Base-by-base conservation (phyloP, 176 grass and related monocot genomes). In the Zea luxurians region DNA sequence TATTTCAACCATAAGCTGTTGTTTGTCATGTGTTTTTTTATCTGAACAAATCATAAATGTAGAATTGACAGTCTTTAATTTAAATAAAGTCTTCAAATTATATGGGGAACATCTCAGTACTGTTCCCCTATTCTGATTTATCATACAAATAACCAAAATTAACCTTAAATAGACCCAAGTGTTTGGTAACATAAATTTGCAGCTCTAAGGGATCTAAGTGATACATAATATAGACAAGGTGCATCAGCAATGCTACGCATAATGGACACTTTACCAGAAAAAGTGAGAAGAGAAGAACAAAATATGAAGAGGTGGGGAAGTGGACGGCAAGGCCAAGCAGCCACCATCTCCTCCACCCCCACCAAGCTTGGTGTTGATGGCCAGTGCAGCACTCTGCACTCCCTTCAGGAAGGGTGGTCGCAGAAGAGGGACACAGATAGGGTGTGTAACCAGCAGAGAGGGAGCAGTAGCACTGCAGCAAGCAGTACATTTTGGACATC, bases 31-130 rank as follows among this genome's bases (percentile, higher is more conserved):
- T 47, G 42, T 42, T 69, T 54, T 20, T 20, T 80, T 4, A 69
- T 68, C 27, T 61, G 73, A 83, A 57, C 7, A 55, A 55, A 55
- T 55, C 6, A 83, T 76, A 45, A 11, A 60, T 76, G 50, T 27
- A 76, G 43, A 27, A 47, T 21, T 13, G 42, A 27, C 42, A 6
- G 64, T 67, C 64, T 20, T 68, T 13, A 21, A 37, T 40, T 6
- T 11, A 68, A 76, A 68, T 27, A 7, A 83, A 36, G 41, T 58
- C 75, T 17, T 42, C 15, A 21, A 63, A 34, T 37, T 54, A 5
- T 53, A 82, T 2, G 13, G 7, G 50, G 7, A 37, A 36, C 48
- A 15, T 61, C 9, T 40, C 61, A 61, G 34, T 18, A 71, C 6
- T 45, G 45, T 17, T 44, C 12, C 41, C 6, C 10, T 34, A 46